phyloP scores from a whole-genome alignment of 208 protist genomes.

The Angomonas ambiguus region DNA sequence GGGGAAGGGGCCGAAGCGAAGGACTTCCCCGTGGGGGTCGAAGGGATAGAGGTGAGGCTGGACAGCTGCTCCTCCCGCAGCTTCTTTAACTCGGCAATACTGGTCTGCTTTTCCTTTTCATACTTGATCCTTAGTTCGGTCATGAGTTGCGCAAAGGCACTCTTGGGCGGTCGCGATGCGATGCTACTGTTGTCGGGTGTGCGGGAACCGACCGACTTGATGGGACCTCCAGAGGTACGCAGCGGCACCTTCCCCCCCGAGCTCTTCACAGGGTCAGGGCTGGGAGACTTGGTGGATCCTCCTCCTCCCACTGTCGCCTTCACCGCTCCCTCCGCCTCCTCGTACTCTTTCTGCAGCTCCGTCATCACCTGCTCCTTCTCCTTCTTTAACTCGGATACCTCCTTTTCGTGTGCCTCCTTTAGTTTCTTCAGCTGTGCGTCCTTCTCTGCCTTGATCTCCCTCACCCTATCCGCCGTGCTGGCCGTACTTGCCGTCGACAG shows the following conservation, averaged over 20 bases:
- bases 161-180: not conserved
- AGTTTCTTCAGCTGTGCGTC: slow-evolving; percentile 6
- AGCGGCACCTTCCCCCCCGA: slow-evolving; percentile 1
- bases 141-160: not conserved
- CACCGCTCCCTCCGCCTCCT: slow-evolving; percentile 14
- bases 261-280: not conserved
- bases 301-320: not conserved
- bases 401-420: slow-evolving; percentile 2
- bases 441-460: not conserved
- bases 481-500: not conserved
- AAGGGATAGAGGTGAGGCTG: not conserved
- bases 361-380: slow-evolving; percentile 1
- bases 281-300: not conserved
- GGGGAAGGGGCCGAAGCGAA: not conserved
- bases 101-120: slow-evolving; percentile 16
- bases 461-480: not conserved
- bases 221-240: not conserved
- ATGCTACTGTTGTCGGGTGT: not conserved
- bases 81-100: slow-evolving; percentile 11
- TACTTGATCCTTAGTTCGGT: slow-evolving; percentile 5
- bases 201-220: not conserved
- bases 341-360: slow-evolving; percentile 21
- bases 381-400: slow-evolving; percentile 11
- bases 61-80: slow-evolving; percentile 18
- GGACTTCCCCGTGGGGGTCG: not conserved